phyloP scores from a whole-genome alignment of 176 grass and related monocot species.

The Aegilops tauschii region DNA sequence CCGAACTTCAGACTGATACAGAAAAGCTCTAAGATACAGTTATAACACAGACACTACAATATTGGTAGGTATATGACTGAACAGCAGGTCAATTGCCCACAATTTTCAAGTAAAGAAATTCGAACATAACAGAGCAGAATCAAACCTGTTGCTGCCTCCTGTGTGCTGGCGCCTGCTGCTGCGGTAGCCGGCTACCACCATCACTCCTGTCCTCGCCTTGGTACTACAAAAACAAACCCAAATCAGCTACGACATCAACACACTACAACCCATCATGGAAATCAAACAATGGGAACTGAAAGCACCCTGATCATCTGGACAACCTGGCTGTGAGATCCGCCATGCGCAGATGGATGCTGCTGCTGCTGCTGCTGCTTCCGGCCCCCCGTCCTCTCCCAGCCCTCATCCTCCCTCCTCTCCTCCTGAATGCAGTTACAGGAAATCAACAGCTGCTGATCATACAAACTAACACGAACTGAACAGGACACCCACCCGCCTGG shows the following conservation, averaged over 20 bases:
- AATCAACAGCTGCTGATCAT: background rate
- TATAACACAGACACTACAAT: background rate
- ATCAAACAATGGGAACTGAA: background rate
- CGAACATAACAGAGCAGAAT: background rate
- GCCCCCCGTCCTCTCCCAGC: conserved; percentile 23
- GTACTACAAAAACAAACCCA: background rate
- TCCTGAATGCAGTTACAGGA: background rate
- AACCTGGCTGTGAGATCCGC: conserved; percentile 9
- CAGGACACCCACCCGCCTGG: conserved; percentile 32
- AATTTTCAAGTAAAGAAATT: background rate
- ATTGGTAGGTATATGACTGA: background rate
- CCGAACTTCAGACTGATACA: background rate
- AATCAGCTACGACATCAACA: background rate
- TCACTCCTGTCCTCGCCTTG: conserved; percentile 15
- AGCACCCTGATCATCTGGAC: background rate
- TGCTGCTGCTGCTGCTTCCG: conserved; percentile 41
- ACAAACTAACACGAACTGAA: background rate
- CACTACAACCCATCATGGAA: background rate
- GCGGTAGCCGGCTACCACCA: background rate
- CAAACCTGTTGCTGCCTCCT: conserved; percentile 45
- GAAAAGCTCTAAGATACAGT: conserved; percentile 13
- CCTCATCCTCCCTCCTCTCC: conserved; percentile 19
- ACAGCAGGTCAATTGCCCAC: background rate
- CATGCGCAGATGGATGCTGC: background rate
- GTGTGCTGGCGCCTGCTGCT: conserved; percentile 17